Evolutionary conservation across 257 asterid species (phyloP), one percentile per base, ranked within the genome.

Genomic region (Marsdenia floribunda): DNA sequence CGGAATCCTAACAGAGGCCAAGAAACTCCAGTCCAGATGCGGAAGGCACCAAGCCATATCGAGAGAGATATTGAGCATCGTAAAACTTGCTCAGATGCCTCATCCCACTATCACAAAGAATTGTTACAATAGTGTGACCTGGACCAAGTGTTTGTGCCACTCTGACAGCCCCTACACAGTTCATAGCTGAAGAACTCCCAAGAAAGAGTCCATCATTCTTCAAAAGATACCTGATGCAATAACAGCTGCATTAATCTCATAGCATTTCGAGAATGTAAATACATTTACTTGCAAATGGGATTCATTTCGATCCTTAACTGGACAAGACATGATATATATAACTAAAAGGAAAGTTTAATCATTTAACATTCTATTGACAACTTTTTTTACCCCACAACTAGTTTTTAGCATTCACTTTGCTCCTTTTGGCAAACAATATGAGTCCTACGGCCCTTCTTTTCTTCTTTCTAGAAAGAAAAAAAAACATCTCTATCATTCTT

Each of bases 151-250:
- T 78, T 78, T 79, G 90, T 12, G 98, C 97, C 80, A 88, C 93
- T 81, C 87, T 83, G 40, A 94, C 90, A 37, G 98, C 98, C 82
- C 97, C 98, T 60, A 94, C 98, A 84, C 98, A 94, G 80, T 94
- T 94, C 97, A 94, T 91, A 3, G 97, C 97, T 3, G 97, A 91
- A 63, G 97, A 91, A 88, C 98, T 94, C 81, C 98, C 98, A 46
- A 94, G 85, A 86, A 94, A 93, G 73, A 94, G 96, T n/a, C 97
- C 98, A 60, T 94, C 97, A 2, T 90, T 87, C 87, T 86, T 86
- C 90, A 94, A 73, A 44, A 94, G 85, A 70, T 85, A 90, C 96
- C 97, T 90, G 84, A 73, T 38, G 37, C 57, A 61, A 44, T 55
- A 71, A 42, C 64, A 44, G 16, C 9, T 74, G n/a, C 63, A 76